Base-by-base conservation (phyloP, 2,329 filamentous ascomycete species). In the Colletotrichum filicis region DNA sequence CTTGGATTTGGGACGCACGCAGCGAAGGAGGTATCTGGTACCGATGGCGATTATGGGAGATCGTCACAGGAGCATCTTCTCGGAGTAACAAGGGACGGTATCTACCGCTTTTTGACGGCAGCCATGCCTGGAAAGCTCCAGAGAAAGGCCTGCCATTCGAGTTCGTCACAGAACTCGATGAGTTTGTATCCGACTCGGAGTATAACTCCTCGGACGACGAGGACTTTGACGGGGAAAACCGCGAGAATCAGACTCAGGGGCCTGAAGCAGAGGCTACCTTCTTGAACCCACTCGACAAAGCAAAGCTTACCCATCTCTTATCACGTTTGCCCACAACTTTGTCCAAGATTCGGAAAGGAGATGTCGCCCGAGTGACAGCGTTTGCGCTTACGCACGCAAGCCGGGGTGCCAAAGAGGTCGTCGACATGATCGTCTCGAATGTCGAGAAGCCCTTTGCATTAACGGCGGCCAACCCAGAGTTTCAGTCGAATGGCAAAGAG, bases 321-420 rank as follows among this genome's bases (percentile, higher is more conserved):
- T 91, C 93, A 3, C 91, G 95, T 19, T 85, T 98, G 30, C 97
- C 97, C 0, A 93, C 91, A 3, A 91, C 90, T 4, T 90, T 94
- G 52, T 90, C 92, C 2, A 93, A 90, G 76, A 86, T 98, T 30
- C 90, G 94, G 32, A 94, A 94, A 78, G 95, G 95, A 3, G 95
- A 98, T 78, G 90, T 98, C 58, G 95, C 95, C 1, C 90, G 95
- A 5, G 88, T 98, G 2, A 96, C 95, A 1, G 90, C 93, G 3
- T 98, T 98, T 82, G 95, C 95, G 14, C 95, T 98, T 68, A 92
- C 92, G 2, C 95, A 98, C 80, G 94, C 95, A 1, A 94, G 93
- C 52, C 89, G 91, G 24, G 97, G 95, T 19, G 93, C 94, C 14
- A 94, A 97, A 75, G 97, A 98, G 83, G 92, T 98, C 46, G 95